Evolutionary conservation across 139 green algal species (phyloP), one percentile per base, ranked within the genome.

Genomic region (Diplosphaera chodatii): DNA sequence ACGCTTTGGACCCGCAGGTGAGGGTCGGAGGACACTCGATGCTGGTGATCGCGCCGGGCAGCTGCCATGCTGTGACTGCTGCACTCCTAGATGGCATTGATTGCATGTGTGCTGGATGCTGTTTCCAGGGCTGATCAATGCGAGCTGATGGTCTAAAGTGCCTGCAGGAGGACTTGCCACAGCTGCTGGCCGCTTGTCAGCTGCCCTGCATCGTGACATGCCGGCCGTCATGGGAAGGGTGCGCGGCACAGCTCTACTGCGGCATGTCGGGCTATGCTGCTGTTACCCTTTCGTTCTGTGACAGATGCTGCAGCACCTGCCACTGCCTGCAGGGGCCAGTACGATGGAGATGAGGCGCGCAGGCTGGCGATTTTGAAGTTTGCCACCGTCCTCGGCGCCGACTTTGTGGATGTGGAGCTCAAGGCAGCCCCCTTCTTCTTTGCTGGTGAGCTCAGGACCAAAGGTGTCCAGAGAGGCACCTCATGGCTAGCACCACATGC

Each of bases 401-500:
- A 87, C 1, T 97, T 89, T 66, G 75, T 99, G 3, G 95, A 99
- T 78, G 82, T 98, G 15, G 95, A 99, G 82, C 87, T 91, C 30
- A 89, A 91, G 63, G 91, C 88, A 2, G 84, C 86, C 8, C 55
- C 80, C 3, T 70, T 80, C 13, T 95, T 96, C 81, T 92, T 96
- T 76, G 83, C 79, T 29, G 77, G 80, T 84, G 64, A 63, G 23
- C 34, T 55, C 37, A 48, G 6, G 10, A 48, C 37, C n/a, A n/a
- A 48, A 10, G 37, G 8, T 48, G 37, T 48, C 37, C 37, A 48
- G 37, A 48, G 8, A 48, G 37, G 8, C 37, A 6, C 8, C 10
- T 6, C 37, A 48, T 10, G 10, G 37, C 37, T 48, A 48, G 37
- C 37, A 48, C 10, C 37, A 48, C n/a, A n/a, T 48, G 37, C 37